A percentile compares a stretch with the other conserved stretches of the same genome.
Conservation (phyloP, 2,329 filamentous ascomycete genomes). For the Colletotrichum lentis region DNA sequence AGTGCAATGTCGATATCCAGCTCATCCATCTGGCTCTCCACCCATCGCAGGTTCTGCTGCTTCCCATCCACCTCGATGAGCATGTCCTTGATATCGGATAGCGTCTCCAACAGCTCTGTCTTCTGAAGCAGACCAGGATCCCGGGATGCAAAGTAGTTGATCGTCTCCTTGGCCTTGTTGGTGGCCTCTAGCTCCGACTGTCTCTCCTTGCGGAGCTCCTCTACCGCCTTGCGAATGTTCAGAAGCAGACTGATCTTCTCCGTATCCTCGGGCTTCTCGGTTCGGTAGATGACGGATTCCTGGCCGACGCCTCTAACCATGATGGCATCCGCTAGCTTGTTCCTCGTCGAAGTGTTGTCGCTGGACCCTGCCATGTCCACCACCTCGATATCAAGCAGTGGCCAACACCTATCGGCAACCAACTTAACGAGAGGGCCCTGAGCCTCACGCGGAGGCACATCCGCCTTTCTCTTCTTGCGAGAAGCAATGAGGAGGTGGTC, state of each 20-base stretch:
- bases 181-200: slow-evolving; percentile 88
- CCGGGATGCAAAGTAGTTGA: slow-evolving; percentile 84
- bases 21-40: slow-evolving; percentile 93
- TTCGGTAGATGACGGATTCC: slow-evolving; percentile 94
- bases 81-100: slow-evolving; percentile 84
- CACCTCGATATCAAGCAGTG: slow-evolving; percentile 89
- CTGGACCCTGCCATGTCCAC: slow-evolving; percentile 80
- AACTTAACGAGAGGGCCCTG: slow-evolving; percentile 72
- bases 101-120: slow-evolving; percentile 78
- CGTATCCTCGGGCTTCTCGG: slow-evolving; percentile 78
- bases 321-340: slow-evolving; percentile 82
- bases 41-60: slow-evolving; percentile 94
- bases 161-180: slow-evolving; percentile 82
- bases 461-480: slow-evolving; percentile 88
- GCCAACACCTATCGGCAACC: slow-evolving; percentile 94
- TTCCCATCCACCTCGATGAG: slow-evolving; percentile 96
- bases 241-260: slow-evolving; percentile 85
- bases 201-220: slow-evolving; percentile 85
- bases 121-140: slow-evolving; percentile 81
- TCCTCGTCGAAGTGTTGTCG: slow-evolving; percentile 61
- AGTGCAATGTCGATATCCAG: slow-evolving; percentile 95
- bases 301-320: slow-evolving; percentile 86
- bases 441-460: slow-evolving; percentile 63
- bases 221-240: slow-evolving; percentile 90
- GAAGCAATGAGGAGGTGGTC: slow-evolving; percentile 92